Evolutionary conservation across 495 filamentous ascomycete genomes (phyloP).

Genomic region (Lasiosphaeris hirsuta): DNA sequence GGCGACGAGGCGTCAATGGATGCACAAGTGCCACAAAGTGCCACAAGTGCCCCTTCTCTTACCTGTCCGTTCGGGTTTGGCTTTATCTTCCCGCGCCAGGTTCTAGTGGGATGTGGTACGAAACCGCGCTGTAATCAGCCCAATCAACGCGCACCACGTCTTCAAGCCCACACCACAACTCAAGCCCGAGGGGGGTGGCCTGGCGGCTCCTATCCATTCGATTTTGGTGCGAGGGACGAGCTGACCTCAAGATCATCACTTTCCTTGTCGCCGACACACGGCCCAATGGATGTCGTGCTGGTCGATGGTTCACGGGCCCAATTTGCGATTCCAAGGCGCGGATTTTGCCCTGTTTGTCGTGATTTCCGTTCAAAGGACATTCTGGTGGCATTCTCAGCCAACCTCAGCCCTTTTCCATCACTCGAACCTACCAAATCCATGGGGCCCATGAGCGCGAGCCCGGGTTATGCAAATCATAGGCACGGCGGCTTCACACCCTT

Average conservation of each 20-base stretch:
- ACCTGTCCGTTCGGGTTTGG: conserved; percentile 32
- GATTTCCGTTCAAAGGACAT: neutral
- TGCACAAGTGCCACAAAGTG: conserved; percentile 6
- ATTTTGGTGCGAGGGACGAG: conserved; percentile 15
- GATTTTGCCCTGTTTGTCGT: neutral
- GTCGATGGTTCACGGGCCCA: neutral
- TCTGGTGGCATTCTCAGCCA: neutral
- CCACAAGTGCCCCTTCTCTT: neutral
- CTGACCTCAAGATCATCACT: conserved; percentile 22
- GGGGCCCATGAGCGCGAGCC: conserved; percentile 22
- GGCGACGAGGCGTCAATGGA: conserved; percentile 15
- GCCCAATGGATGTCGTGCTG: conserved; percentile 12
- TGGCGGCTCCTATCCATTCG: conserved; percentile 25
- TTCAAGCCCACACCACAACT: conserved; percentile 36
- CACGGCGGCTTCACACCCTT: conserved; percentile 21
- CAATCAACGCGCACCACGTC: conserved; percentile 41
- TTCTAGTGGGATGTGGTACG: conserved; percentile 33
- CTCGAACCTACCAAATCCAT: conserved; percentile 1
- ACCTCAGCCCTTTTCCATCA: conserved; percentile 10
- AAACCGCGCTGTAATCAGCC: conserved; percentile 24
- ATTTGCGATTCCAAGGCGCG: neutral
- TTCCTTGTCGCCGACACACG: conserved; percentile 5
- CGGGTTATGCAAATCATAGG: conserved; percentile 38
- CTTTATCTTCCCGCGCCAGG: conserved; percentile 37
- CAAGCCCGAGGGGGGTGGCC: conserved; percentile 23